Evolutionary conservation across 805 yeast species (phyloP), one percentile per base, ranked within the genome.

Genomic region (Tetrapisispora taiwanensis): DNA sequence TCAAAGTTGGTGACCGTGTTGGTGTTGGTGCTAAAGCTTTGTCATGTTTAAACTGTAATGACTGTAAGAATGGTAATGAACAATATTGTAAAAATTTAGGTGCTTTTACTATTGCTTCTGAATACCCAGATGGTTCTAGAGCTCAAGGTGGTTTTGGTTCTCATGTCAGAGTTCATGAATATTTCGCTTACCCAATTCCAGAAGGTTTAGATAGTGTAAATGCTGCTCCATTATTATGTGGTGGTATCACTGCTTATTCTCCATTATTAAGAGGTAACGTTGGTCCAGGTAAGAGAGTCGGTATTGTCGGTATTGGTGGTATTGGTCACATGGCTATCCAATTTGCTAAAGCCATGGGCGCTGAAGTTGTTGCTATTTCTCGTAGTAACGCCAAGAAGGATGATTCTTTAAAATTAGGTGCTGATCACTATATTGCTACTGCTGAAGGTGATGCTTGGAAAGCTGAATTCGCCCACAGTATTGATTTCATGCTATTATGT

Each of bases 171-270:
- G 77, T 78, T 41, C 73, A 78, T 60, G 83, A 79, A 59, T 69
- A 72, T 46, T 78, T 78, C 58, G 81, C 72, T 3, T 72, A 82
- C 66, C 77, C 76, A 39, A 73, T 82, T 46, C 89, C 90, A 37
- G 75, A 74, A 13, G 60, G 52, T 14, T 54, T 79, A 35, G 68
- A 73, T 31, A 67, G 75, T 37, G 74, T 70, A 30, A 65, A 69
- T 24, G 85, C 78, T 26, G 88, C 87, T 4, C 88, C 89, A 42
- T 66, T 83, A 65, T 65, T 81, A 67, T 83, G 90, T 68, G 90
- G 86, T 45, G 90, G 90, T 44, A 67, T 80, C 58, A 83, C 90
- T 12, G 79, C 77, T 13, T 82, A 67, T 66, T 74, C 84, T 7
- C 90, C 90, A 44, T 62, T 83, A 52, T 67, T 73, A 46, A 70